phyloP scores from a whole-genome alignment of 306 rosid genomes.

The Quercus variabilis region DNA sequence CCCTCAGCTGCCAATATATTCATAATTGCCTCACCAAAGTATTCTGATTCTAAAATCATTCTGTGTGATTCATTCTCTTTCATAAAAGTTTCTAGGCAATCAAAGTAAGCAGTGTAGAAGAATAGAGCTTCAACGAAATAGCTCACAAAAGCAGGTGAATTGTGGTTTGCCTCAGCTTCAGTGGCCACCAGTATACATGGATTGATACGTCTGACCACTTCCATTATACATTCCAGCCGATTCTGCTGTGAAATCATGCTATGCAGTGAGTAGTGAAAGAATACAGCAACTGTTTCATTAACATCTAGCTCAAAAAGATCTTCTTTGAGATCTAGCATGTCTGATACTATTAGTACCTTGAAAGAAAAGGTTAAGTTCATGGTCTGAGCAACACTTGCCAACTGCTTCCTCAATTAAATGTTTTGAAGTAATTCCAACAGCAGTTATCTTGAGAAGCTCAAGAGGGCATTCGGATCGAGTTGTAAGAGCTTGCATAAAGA shows the following conservation, averaged over 20 bases:
- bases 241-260: slow-evolving; percentile 35
- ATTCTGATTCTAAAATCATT: slow-evolving; percentile 33
- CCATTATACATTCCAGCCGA: slow-evolving; percentile 47
- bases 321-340: slow-evolving; percentile 37
- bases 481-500: slow-evolving; percentile 38
- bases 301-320: slow-evolving; percentile 35
- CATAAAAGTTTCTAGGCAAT: slow-evolving; percentile 48
- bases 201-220: slow-evolving; percentile 33
- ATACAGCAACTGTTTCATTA: slow-evolving; percentile 47
- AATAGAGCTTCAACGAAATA: slow-evolving; percentile 67
- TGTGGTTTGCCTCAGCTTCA: slow-evolving; percentile 59
- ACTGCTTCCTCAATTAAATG: slow-evolving; percentile 22
- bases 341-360: slow-evolving; percentile 41
- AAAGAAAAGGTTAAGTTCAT: slow-evolving; percentile 48
- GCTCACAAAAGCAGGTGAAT: slow-evolving; percentile 51
- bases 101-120: slow-evolving; percentile 52
- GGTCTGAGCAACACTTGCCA: slow-evolving; percentile 33
- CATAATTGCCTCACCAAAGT: slow-evolving; percentile 45
- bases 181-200: slow-evolving; percentile 45
- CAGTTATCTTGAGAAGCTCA: slow-evolving; percentile 35
- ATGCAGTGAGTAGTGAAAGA: slow-evolving; percentile 21
- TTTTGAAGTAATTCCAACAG: slow-evolving; percentile 18
- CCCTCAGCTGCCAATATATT: slow-evolving; percentile 57
- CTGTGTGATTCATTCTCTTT: slow-evolving; percentile 36
- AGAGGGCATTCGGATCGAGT: slow-evolving; percentile 16